These are phyloP conservation scores for Didymella sp. DNA, from an alignment of 2,329 filamentous ascomycete species.

Conservation along the genomic window DNA sequence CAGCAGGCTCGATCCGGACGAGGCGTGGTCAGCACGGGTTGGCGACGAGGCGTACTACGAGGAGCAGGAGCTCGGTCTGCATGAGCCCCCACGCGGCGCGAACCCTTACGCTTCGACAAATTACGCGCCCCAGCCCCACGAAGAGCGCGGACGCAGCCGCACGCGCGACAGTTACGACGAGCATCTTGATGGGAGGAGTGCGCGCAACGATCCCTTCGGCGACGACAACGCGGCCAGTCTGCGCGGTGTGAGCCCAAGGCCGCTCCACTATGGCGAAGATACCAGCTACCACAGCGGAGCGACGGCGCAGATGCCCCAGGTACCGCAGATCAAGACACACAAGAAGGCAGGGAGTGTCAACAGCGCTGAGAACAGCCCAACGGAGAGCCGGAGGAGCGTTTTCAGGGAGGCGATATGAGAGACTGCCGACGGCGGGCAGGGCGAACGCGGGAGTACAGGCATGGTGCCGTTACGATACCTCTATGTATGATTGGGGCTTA, in stretches of 20 bases:
- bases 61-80: slow-evolving; percentile 73
- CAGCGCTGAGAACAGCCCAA: slow-evolving; percentile 62
- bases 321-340: slow-evolving; percentile 28
- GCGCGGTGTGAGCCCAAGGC: slow-evolving; percentile 77
- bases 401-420: slow-evolving; percentile 72
- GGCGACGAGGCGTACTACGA: slow-evolving; percentile 80
- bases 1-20: slow-evolving; percentile 79
- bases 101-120: slow-evolving; percentile 36
- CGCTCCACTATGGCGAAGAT: slow-evolving; percentile 62
- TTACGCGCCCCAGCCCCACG: slow-evolving; percentile 37
- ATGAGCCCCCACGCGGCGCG: slow-evolving; percentile 51
- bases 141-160: slow-evolving; percentile 55
- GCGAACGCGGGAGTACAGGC: background rate
- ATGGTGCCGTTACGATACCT: slow-evolving; percentile 11
- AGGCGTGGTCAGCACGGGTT: slow-evolving; percentile 84
- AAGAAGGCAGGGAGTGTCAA: slow-evolving; percentile 45
- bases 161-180: slow-evolving; percentile 56
- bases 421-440: background rate
- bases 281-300: slow-evolving; percentile 48
- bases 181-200: slow-evolving; percentile 41
- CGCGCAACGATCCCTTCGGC: slow-evolving; percentile 43
- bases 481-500: slow-evolving; percentile 8
- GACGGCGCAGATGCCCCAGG: slow-evolving; percentile 51
- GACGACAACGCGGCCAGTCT: slow-evolving; percentile 57
- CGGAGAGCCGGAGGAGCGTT: slow-evolving; percentile 69